A percentile compares a stretch with the other conserved stretches of the same genome.
These are phyloP conservation scores for Circinella minor DNA, from an alignment of 371 early-diverging fungal species.

Conservation along the genomic window DNA sequence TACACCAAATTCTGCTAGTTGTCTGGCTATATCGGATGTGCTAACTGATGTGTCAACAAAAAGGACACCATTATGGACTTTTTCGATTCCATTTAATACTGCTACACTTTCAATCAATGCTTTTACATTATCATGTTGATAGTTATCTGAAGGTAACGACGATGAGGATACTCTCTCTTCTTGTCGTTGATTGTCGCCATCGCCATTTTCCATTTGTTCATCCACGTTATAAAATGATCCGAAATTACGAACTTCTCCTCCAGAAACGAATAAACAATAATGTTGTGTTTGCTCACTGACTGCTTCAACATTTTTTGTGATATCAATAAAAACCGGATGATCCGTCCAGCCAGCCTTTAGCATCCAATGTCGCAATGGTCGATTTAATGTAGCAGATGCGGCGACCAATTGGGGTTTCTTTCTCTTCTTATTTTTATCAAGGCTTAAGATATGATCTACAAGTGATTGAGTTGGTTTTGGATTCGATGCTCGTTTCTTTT, in stretches of 20 bases:
- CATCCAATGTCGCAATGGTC: conserved; percentile 62
- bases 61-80: conserved; percentile 60
- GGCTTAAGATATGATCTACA: conserved; percentile 47
- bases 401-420: conserved; percentile 59
- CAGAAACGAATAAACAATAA: conserved; percentile 61
- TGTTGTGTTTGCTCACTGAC: conserved; percentile 32
- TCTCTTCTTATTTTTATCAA: background rate
- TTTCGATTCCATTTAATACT: conserved; percentile 51
- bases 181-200: conserved; percentile 10
- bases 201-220: background rate
- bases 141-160: conserved; percentile 40
- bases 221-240: background rate
- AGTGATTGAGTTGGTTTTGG: conserved; percentile 71
- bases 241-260: conserved; percentile 58
- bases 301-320: conserved; percentile 28
- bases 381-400: conserved; percentile 79
- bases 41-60: conserved; percentile 55
- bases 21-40: conserved; percentile 26
- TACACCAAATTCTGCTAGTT: conserved; percentile 31
- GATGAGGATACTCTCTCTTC: background rate
- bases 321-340: conserved; percentile 69
- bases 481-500: conserved; percentile 55
- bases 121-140: conserved; percentile 39
- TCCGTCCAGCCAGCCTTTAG: conserved; percentile 56
- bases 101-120: conserved; percentile 66